Percentiles rank a stretch among this genome's conserved stretches.
phyloP scores from a whole-genome alignment of 257 asterid genomes.

The Scutellaria baicalensis region DNA sequence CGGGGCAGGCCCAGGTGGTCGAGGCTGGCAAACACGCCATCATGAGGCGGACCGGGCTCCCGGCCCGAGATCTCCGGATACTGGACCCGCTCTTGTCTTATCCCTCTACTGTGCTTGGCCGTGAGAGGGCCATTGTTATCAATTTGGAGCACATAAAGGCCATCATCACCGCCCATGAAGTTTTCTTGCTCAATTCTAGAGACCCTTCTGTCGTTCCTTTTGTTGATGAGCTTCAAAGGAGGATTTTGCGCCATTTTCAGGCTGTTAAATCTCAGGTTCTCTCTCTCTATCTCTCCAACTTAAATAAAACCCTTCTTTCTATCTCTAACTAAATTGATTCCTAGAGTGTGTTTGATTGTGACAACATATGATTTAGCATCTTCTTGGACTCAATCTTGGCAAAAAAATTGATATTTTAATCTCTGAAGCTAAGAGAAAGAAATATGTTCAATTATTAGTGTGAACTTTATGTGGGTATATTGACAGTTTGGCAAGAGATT shows the following conservation, averaged over 20 bases:
- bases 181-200: conserved; percentile 68
- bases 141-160: conserved; percentile 96
- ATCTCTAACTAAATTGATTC: neutral
- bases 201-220: conserved; percentile 91
- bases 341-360: too few relatives aligned
- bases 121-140: conserved; percentile 89
- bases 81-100: conserved; percentile 83
- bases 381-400: neutral
- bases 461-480: neutral
- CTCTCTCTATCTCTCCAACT: neutral
- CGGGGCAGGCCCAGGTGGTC: conserved; percentile 75
- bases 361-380: too few relatives aligned
- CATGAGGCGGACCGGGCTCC: conserved; percentile 93
- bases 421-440: too few relatives aligned
- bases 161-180: conserved; percentile 87
- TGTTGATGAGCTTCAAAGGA: conserved; percentile 72
- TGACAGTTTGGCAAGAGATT: neutral
- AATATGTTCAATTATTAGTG: neutral
- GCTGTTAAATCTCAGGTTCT: conserved; percentile 73
- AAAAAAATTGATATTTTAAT: too few relatives aligned
- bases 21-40: conserved; percentile 95
- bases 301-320: neutral
- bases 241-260: conserved; percentile 69
- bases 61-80: conserved; percentile 93
- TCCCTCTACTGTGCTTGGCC: conserved; percentile 85